A percentile compares a stretch with the other conserved stretches of the same genome.
Evolutionary conservation across 2,329 filamentous ascomycete genomes (phyloP).

Genomic region (Hypoxylon sp.): DNA sequence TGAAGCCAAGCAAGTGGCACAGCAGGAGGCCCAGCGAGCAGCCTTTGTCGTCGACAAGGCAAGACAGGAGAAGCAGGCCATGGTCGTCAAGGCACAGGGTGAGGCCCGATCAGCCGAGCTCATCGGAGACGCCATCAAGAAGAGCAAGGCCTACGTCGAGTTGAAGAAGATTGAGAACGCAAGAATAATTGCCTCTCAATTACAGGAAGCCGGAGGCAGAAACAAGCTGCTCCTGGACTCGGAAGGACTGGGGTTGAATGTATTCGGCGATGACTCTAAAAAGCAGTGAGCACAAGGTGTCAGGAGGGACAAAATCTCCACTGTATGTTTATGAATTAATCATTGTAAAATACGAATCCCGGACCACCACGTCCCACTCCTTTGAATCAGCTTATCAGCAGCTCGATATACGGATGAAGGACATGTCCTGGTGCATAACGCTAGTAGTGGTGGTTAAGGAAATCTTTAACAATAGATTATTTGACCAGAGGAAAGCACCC

Average conservation of each 20-base stretch:
- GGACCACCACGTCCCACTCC: neutral
- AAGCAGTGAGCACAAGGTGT: slow-evolving; percentile 58
- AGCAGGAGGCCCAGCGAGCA: slow-evolving; percentile 95
- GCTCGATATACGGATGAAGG: too few species aligned
- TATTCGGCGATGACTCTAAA: slow-evolving; percentile 67
- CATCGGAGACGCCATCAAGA: slow-evolving; percentile 99
- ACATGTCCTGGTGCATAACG: too few species aligned
- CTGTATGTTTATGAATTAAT: slow-evolving; percentile 54
- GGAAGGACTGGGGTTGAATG: slow-evolving; percentile 90
- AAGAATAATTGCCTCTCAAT: slow-evolving; percentile 83
- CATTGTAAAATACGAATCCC: slow-evolving; percentile 44
- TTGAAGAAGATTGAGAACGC: slow-evolving; percentile 99
- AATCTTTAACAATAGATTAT: too few species aligned
- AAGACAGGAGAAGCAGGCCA: slow-evolving; percentile 98
- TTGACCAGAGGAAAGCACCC: too few species aligned
- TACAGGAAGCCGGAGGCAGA: slow-evolving; percentile 86
- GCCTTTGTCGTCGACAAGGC: slow-evolving; percentile 99
- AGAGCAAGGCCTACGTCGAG: slow-evolving; percentile 96
- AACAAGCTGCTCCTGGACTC: slow-evolving; percentile 96
- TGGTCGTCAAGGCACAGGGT: slow-evolving; percentile 98
- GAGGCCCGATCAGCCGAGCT: slow-evolving; percentile 97
- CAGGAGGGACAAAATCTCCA: slow-evolving; percentile 51
- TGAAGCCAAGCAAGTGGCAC: slow-evolving; percentile 79
- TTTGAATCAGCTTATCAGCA: neutral
- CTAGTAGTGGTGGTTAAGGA: too few species aligned